phyloP scores from a whole-genome alignment of 176 grass and related monocot genomes.

The Hyparrhenia diplandra region DNA sequence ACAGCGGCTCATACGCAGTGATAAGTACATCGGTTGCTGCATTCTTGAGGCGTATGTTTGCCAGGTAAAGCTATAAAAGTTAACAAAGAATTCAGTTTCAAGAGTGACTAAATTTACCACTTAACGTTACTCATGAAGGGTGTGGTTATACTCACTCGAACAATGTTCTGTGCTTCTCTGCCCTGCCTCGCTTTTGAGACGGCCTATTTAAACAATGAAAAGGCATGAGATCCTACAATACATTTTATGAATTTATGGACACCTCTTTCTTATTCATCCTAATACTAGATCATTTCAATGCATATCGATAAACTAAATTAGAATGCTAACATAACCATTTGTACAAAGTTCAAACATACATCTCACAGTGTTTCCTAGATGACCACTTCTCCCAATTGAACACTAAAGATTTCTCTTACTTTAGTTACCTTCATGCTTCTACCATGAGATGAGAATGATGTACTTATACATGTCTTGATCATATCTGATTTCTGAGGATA shows the following conservation, averaged over 20 bases:
- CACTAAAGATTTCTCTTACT: neutral
- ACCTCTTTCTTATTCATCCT: neutral
- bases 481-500: neutral
- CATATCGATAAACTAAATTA: neutral
- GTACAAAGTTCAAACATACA: neutral
- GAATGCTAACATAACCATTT: neutral
- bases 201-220: constrained; percentile 39
- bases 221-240: constrained; percentile 6
- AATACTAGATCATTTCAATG: neutral
- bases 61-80: constrained; percentile 71
- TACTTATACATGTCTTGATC: neutral
- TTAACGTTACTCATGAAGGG: constrained; percentile 1
- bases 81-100: constrained; percentile 1
- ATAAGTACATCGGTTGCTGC: constrained; percentile 80
- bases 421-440: neutral
- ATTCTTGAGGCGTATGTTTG: constrained; percentile 86
- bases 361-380: neutral
- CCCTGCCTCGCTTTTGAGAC: constrained; percentile 89
- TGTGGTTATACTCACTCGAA: constrained; percentile 52
- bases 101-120: constrained; percentile 4
- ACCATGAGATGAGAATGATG: neutral
- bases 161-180: constrained; percentile 72
- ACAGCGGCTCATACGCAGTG: constrained; percentile 51
- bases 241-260: neutral
- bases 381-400: neutral